Percentiles rank a stretch among this genome's conserved stretches.
Conservation (phyloP, 768 basidiomycete genomes). For the Hygrocybe punicea region DNA sequence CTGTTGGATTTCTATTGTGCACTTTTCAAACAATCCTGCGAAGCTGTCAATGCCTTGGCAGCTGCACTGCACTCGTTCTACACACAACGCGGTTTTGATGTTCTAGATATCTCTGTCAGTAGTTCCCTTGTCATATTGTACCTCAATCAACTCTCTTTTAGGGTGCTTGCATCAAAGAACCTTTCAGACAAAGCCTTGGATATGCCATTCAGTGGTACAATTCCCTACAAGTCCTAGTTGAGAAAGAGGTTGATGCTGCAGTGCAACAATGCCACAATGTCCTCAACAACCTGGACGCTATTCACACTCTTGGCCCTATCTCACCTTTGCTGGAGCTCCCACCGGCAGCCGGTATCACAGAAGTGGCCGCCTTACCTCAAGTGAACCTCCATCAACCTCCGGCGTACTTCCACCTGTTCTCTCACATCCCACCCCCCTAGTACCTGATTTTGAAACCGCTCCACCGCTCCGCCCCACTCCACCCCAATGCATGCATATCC, state of each 20-base stretch:
- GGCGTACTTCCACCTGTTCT: background rate
- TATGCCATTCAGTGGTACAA: conserved; percentile 26
- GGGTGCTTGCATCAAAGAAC: too few relatives aligned
- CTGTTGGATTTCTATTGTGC: conserved; percentile 14
- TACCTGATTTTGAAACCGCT: background rate
- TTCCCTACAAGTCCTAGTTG: conserved; percentile 10
- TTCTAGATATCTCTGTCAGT: too few relatives aligned
- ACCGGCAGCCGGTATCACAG: too few relatives aligned
- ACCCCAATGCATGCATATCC: conserved; percentile 6
- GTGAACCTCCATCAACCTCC: too few relatives aligned
- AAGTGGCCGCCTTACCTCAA: too few relatives aligned
- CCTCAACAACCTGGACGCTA: background rate
- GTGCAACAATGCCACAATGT: conserved; percentile 1
- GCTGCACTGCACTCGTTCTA: too few relatives aligned
- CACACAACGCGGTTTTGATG: too few relatives aligned
- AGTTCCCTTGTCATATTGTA: too few relatives aligned
- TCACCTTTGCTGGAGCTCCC: background rate
- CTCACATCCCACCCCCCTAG: background rate
- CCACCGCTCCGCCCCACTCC: background rate
- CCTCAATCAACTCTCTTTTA: too few relatives aligned
- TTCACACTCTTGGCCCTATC: background rate
- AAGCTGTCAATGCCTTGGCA: too few relatives aligned
- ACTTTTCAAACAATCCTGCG: conserved; percentile 15
- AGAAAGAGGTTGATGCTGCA: background rate
- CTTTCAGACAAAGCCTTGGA: conserved; percentile 17